phyloP scores from a whole-genome alignment of 1,139 yeast species.

The Candida glucosophila region DNA sequence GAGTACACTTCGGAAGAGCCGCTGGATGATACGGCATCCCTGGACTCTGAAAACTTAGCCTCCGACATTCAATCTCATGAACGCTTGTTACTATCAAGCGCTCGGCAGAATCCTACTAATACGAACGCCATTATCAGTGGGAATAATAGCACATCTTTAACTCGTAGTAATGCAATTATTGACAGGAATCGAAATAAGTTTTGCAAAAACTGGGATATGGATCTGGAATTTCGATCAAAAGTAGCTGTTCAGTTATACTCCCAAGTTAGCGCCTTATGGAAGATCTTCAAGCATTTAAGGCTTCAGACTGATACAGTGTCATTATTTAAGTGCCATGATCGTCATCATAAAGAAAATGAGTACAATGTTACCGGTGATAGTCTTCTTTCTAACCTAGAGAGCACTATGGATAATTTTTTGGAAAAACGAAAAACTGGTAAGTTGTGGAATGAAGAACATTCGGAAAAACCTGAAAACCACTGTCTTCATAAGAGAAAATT shows the following conservation, averaged over 20 bases:
- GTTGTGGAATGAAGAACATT: conserved; percentile 7
- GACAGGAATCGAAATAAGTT: conserved; percentile 4
- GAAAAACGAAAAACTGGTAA: conserved; percentile 9
- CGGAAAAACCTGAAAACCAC: background rate
- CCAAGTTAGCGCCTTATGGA: conserved; percentile 6
- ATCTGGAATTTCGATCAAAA: conserved; percentile 1
- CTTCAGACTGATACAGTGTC: conserved; percentile 4
- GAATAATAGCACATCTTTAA: conserved; percentile 8
- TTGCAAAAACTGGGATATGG: background rate
- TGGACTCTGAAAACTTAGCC: conserved; percentile 8
- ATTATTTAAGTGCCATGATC: conserved; percentile 4
- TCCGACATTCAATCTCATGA: conserved; percentile 13
- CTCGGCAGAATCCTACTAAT: conserved; percentile 18
- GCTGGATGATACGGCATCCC: conserved; percentile 3
- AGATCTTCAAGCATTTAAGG: conserved; percentile 2
- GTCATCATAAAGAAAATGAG: conserved; percentile 3
- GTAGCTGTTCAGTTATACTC: conserved; percentile 7
- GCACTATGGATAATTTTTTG: conserved; percentile 15
- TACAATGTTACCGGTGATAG: conserved; percentile 4
- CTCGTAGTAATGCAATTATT: conserved; percentile 16
- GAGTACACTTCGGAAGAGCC: conserved; percentile 1
- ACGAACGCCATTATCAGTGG: conserved; percentile 10
- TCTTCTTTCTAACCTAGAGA: conserved; percentile 11
- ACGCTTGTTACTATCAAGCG: conserved; percentile 19
- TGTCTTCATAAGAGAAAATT: conserved; percentile 5